A percentile compares a stretch with the other conserved stretches of the same genome.
Conservation (phyloP, 176 grass and related monocot species). For the Aegilops tauschii region DNA sequence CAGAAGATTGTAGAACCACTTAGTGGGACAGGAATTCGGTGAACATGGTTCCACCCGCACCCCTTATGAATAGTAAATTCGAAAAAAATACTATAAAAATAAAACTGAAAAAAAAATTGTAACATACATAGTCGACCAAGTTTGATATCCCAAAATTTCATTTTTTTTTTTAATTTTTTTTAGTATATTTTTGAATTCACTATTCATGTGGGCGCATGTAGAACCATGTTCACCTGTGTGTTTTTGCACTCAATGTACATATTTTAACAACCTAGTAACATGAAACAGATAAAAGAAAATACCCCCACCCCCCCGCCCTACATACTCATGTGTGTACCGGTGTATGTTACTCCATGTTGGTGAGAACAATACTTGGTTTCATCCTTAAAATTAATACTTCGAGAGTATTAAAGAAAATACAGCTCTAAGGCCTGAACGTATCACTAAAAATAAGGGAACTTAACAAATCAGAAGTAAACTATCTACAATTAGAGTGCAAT, state of each 20-base stretch:
- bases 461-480: neutral
- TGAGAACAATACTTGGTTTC: neutral
- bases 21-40: neutral
- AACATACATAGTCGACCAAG: too few relatives aligned
- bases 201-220: too few relatives aligned
- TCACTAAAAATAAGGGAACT: neutral
- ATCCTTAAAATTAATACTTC: neutral
- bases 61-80: too few relatives aligned
- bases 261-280: neutral
- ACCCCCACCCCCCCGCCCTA: neutral
- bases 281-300: neutral
- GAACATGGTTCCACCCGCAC: too few relatives aligned
- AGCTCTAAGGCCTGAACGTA: neutral
- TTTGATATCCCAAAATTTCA: too few relatives aligned
- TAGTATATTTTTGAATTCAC: too few relatives aligned
- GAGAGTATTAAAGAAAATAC: constrained; percentile 3
- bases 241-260: neutral
- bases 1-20: neutral
- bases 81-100: too few relatives aligned
- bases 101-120: too few relatives aligned
- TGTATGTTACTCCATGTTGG: neutral
- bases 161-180: too few relatives aligned
- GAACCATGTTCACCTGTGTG: too few relatives aligned
- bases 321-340: neutral
- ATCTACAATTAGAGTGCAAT: neutral